Evolutionary conservation across 2,329 filamentous ascomycete genomes (phyloP).

Genomic region (Fusarium longipes): DNA sequence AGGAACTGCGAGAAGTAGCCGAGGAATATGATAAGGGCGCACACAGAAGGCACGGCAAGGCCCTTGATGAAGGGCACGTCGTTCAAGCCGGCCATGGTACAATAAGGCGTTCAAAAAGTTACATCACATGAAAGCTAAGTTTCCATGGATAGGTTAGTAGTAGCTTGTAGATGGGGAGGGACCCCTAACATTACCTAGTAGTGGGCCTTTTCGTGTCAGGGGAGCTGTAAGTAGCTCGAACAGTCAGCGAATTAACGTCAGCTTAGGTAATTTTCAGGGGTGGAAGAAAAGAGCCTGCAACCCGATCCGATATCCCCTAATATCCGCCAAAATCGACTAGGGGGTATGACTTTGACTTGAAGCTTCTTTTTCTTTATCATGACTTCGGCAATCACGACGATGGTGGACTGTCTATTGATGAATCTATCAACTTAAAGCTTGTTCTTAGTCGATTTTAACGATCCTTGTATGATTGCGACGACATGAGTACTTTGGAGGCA

Average conservation of each 20-base stretch:
- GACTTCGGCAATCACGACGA: constrained; percentile 14
- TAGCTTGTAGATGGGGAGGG: constrained; percentile 4
- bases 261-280: constrained; percentile 40
- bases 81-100: constrained; percentile 56
- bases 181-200: constrained; percentile 9
- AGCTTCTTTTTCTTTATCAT: constrained; percentile 28
- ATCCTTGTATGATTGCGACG: constrained; percentile 8
- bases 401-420: constrained; percentile 1
- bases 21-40: constrained; percentile 74
- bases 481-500: constrained; percentile 24
- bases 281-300: constrained; percentile 25
- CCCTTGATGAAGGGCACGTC: constrained; percentile 59
- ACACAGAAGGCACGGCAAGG: constrained; percentile 76
- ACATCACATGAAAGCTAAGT: constrained; percentile 24
- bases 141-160: neutral
- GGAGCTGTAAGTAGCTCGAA: constrained; percentile 15
- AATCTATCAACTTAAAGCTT: neutral
- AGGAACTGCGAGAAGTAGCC: constrained; percentile 79
- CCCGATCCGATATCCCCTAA: constrained; percentile 34
- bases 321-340: constrained; percentile 25
- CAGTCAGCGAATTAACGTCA: neutral
- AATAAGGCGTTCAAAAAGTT: constrained; percentile 6
- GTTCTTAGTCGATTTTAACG: neutral
- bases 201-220: constrained; percentile 10
- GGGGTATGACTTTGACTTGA: constrained; percentile 5